Base-by-base conservation (phyloP, 306 rosid genomes). In the Begonia masoniana region DNA sequence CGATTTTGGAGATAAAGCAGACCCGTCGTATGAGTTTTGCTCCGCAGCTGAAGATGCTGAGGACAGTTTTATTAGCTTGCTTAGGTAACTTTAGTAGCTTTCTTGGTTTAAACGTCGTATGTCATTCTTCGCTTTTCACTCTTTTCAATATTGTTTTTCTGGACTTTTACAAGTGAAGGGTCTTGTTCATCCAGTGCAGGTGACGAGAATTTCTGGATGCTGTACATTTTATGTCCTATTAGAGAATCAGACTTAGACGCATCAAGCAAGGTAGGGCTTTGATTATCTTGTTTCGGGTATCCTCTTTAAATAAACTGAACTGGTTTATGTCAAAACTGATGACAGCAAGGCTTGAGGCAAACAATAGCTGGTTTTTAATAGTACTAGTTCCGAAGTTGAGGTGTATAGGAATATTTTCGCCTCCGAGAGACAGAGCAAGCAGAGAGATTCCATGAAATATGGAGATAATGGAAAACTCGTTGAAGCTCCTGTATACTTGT, bases 101-200 rank as follows among this genome's bases (percentile, higher is more conserved):
- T 31, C 39, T 31, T 31, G 39, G 39, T 31, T 31, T 31, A 0
- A 31, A 7, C 7, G 2, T 31, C 39, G 3, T 31, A 5, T 31
- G 8, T 45, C 7, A n/a, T 4, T 3, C 13, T 45, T 45, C 10
- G 49, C 13, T 0, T 43, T 52, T 51, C 8, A 24, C 41, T 60
- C 65, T 43, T 49, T 51, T 68, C 55, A 9, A 13, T 51, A 13
- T 71, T 52, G 46, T 41, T 47, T 71, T 51, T 61, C 52, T 68
- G 16, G 47, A 54, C 62, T 45, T 70, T 66, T 69, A 63, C 63
- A 91, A 89, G 97, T 58, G 87, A 81, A 61, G 95, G 85, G 70
- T 89, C 95, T 35, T 71, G 85, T 73, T 76, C 97, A 61, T 71
- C 94, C 75, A 71, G 81, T 54, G 82, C 91, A 52, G 95, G 97